Evolutionary conservation across 768 basidiomycete genomes (phyloP).

Genomic region (Amanita brunnescens): DNA sequence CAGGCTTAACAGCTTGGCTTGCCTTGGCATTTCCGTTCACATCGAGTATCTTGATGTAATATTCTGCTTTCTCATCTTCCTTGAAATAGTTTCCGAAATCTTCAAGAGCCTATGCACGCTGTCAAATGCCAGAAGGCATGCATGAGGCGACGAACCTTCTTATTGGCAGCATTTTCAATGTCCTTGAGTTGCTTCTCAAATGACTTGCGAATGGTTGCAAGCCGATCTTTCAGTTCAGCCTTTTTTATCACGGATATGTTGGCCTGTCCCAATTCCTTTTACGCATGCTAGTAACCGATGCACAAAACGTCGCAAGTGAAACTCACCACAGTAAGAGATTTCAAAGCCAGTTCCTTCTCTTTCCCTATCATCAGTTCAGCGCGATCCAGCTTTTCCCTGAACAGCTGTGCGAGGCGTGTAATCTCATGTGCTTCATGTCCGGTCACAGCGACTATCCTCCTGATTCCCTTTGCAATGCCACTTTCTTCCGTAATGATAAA

Average conservation of each 20-base stretch:
- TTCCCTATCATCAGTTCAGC: constrained; percentile 57
- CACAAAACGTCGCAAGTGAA: neutral
- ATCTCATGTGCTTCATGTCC: constrained; percentile 88
- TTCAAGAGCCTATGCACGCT: constrained; percentile 51
- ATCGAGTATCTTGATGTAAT: constrained; percentile 63
- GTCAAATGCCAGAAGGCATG: neutral
- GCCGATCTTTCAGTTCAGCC: constrained; percentile 66
- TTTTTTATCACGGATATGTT: constrained; percentile 86
- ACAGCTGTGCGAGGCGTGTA: constrained; percentile 52
- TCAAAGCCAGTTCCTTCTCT: constrained; percentile 83
- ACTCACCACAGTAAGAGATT: constrained; percentile 68
- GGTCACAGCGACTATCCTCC: constrained; percentile 89
- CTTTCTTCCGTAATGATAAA: constrained; percentile 93
- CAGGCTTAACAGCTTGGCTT: constrained; percentile 1
- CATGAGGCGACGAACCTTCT: constrained; percentile 42
- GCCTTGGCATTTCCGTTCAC: constrained; percentile 87
- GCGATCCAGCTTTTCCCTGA: constrained; percentile 53
- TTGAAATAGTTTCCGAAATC: constrained; percentile 65
- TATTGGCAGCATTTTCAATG: constrained; percentile 64
- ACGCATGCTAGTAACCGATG: constrained; percentile 4
- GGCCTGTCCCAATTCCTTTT: constrained; percentile 82
- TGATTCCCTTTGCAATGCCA: constrained; percentile 96
- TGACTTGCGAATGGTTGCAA: constrained; percentile 64
- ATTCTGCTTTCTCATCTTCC: constrained; percentile 60
- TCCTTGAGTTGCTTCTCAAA: constrained; percentile 85